Base-by-base conservation (phyloP, 2,329 filamentous ascomycete species). In the Cladophialophora yegresii region DNA sequence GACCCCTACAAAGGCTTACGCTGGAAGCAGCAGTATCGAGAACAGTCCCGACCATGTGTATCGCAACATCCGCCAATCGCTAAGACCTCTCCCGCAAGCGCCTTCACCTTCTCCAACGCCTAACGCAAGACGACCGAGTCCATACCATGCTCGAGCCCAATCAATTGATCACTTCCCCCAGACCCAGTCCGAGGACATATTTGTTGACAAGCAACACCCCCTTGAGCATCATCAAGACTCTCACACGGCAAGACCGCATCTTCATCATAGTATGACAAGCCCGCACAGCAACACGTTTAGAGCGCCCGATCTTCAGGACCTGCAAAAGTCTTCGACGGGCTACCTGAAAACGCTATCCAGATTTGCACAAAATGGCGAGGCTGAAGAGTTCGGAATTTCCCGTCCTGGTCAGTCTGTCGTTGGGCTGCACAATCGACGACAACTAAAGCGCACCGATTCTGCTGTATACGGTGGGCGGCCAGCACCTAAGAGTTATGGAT, bases 301-400 rank as follows among this genome's bases (percentile, higher is more conserved):
- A 7, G 82, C 85, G 0, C 88, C 91, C 2, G 92, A 97, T 68
- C 82, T 98, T 10, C 86, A 92, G 75, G 88, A 86, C 36, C 82
- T 99, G 20, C 89, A 93, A 63, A 91, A 91, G 71, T 98, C 95
- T 0, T 90, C 93, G 0, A 98, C 95, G 1, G 89, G 89, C 63
- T 91, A 99, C 76, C 84, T 99, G 23, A 88, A 93, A 50, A 93
- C 92, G 0, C 81, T 98, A 43, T 96, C 93, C 6, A 89, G 88
- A 71, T 85, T 96, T 69, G 91, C 92, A 1, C 86, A 93, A 72
- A 87, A 87, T 53, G 88, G 86, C 2, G 86, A 88, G 9, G 85
- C 87, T 0, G 90, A 93, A 36, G 92, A 96, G 49, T 93, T 98
- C 71, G 84, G 87, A 51, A 89, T 97, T 62, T 89, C 87, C 55